Conservation (phyloP, 495 filamentous ascomycete species). For the Sabuloglossum arenarium region DNA sequence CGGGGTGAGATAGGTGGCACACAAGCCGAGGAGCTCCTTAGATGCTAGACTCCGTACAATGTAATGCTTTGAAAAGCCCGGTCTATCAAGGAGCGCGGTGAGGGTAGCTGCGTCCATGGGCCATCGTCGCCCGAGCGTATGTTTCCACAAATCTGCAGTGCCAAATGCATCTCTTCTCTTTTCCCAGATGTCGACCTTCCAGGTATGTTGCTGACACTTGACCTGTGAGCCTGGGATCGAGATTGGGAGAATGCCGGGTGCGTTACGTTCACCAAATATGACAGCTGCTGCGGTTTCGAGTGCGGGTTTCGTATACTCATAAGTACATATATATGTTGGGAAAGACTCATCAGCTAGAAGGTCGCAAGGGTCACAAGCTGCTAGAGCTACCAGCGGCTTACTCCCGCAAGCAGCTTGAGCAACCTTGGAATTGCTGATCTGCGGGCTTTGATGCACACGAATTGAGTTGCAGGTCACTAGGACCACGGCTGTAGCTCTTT, state of each 20-base stretch:
- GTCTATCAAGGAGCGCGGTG: slow-evolving; percentile 30
- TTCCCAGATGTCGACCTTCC: slow-evolving; percentile 19
- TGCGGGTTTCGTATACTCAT: slow-evolving; percentile 26
- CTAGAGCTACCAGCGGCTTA: slow-evolving; percentile 15
- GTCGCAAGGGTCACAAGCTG: slow-evolving; percentile 17
- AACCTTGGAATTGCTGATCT: slow-evolving; percentile 13
- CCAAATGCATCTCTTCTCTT: slow-evolving; percentile 17
- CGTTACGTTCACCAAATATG: slow-evolving; percentile 27
- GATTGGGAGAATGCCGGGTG: slow-evolving; percentile 14
- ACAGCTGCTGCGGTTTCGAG: slow-evolving; percentile 31
- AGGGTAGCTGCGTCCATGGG: slow-evolving; percentile 31
- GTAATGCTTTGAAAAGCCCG: slow-evolving; percentile 41
- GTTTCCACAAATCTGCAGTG: slow-evolving; percentile 18
- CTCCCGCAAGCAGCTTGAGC: slow-evolving; percentile 14
- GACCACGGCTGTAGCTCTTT: slow-evolving; percentile 29
- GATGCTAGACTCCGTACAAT: slow-evolving; percentile 32
- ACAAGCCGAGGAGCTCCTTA: slow-evolving; percentile 32
- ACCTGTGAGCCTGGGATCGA: slow-evolving; percentile 12
- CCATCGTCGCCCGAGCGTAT: slow-evolving; percentile 20
- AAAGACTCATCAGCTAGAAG: slow-evolving; percentile 14
- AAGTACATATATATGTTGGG: slow-evolving; percentile 18
- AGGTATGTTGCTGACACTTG: slow-evolving; percentile 14
- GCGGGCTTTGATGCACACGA: slow-evolving; percentile 17
- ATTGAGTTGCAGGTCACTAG: slow-evolving; percentile 24
- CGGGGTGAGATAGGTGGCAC: slow-evolving; percentile 37